Evolutionary conservation across 2,329 filamentous ascomycete species (phyloP).

Genomic region (Sclerotinia trifoliorum): DNA sequence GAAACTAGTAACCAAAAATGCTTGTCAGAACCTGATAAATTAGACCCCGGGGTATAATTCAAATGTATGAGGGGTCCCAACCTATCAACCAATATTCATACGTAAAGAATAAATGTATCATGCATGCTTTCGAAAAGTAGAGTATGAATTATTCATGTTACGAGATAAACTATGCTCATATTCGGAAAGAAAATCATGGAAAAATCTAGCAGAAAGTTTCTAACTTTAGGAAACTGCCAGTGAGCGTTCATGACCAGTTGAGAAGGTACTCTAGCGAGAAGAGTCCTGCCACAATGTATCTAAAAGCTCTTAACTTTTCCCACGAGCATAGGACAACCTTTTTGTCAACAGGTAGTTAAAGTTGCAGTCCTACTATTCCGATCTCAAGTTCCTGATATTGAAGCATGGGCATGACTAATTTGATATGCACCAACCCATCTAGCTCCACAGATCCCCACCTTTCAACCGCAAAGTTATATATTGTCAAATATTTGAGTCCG

Average conservation of each 20-base stretch:
- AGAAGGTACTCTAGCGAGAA: not conserved
- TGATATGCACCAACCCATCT: not conserved
- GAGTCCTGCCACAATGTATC: not conserved
- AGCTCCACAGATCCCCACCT: not conserved
- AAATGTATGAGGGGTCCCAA: not conserved
- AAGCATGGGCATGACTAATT: not conserved
- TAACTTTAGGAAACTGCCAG: not conserved
- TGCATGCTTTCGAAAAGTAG: not conserved
- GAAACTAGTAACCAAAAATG: not conserved
- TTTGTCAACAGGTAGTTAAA: no score
- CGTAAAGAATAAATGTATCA: not conserved
- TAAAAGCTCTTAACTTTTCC: rapidly evolving
- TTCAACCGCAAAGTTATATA: no score
- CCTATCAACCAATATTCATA: not conserved
- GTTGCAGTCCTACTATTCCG: not conserved
- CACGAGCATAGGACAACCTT: not conserved
- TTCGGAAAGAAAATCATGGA: not conserved
- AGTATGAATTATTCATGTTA: not conserved
- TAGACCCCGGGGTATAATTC: not conserved
- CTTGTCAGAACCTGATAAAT: not conserved
- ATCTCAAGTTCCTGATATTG: not conserved
- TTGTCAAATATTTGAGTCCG: rapidly evolving
- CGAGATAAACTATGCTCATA: not conserved
- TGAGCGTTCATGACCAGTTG: not conserved
- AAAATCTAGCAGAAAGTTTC: not conserved